Evolutionary conservation across 106 monocot species (phyloP).

Genomic region (Dendrobium nobile): DNA sequence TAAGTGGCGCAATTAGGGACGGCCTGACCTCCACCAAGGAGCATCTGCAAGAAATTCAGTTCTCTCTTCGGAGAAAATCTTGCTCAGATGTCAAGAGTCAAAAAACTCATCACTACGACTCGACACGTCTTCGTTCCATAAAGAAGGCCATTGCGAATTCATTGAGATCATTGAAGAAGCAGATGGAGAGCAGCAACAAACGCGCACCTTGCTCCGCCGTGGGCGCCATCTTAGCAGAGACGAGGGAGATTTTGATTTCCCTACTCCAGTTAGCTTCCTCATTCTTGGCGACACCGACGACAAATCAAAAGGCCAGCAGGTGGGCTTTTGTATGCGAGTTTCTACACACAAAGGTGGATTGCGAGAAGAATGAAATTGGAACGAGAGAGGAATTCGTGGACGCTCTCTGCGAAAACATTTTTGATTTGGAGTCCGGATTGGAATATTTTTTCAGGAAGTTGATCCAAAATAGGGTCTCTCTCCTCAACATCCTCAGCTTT

Average conservation of each 20-base stretch:
- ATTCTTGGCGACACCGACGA: not conserved
- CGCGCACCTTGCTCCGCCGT: not conserved
- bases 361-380: not conserved
- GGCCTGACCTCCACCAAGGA: not conserved
- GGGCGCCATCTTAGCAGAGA: not conserved
- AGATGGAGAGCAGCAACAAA: slow-evolving; percentile 7
- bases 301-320: not conserved
- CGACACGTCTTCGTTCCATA: not conserved
- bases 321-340: not conserved
- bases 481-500: slow-evolving; percentile 9
- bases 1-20: slow-evolving; percentile 15
- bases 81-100: not conserved
- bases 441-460: not conserved
- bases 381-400: not conserved
- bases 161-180: slow-evolving; percentile 7
- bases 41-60: slow-evolving; percentile 15
- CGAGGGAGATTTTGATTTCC: slow-evolving; percentile 4
- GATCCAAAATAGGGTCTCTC: slow-evolving; percentile 1
- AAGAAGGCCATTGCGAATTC: slow-evolving; percentile 16
- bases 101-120: not conserved
- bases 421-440: not conserved
- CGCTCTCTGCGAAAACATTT: not conserved
- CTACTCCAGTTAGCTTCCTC: not conserved
- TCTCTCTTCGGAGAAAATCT: slow-evolving; percentile 3
- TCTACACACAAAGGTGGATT: not conserved